Conservation (phyloP, 495 filamentous ascomycete species). For the Pseudomonodictys pantanalensis region DNA sequence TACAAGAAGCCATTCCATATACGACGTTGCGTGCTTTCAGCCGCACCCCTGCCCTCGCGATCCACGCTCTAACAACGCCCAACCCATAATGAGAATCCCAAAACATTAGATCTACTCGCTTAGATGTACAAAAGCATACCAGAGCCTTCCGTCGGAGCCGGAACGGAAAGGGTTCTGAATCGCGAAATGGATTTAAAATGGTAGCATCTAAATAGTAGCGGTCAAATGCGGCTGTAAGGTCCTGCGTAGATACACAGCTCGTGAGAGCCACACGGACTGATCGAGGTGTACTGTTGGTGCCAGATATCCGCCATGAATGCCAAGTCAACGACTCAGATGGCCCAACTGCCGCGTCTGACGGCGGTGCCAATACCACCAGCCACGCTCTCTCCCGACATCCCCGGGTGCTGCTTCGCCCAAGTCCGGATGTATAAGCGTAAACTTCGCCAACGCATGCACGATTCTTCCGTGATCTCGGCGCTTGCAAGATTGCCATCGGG, state of each 20-base stretch:
- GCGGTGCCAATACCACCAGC: conserved; percentile 67
- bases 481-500: conserved; percentile 43
- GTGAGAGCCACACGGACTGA: no score
- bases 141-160: no score
- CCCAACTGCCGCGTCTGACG: conserved; percentile 79
- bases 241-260: no score
- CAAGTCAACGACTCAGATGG: no score
- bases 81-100: neutral
- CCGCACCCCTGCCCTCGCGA: neutral
- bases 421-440: conserved; percentile 76
- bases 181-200: no score
- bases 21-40: neutral
- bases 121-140: no score
- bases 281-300: no score
- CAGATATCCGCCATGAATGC: no score
- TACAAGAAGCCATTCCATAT: neutral
- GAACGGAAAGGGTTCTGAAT: no score
- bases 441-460: conserved; percentile 74
- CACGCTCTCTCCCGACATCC: conserved; percentile 53
- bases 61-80: neutral
- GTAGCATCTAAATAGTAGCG: no score
- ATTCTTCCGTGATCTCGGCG: conserved; percentile 41
- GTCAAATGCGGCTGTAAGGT: no score
- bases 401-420: conserved; percentile 78
- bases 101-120: neutral